These are phyloP conservation scores for Diaporthe longicolla DNA, from an alignment of 2,329 filamentous ascomycete species.

Conservation along the genomic window DNA sequence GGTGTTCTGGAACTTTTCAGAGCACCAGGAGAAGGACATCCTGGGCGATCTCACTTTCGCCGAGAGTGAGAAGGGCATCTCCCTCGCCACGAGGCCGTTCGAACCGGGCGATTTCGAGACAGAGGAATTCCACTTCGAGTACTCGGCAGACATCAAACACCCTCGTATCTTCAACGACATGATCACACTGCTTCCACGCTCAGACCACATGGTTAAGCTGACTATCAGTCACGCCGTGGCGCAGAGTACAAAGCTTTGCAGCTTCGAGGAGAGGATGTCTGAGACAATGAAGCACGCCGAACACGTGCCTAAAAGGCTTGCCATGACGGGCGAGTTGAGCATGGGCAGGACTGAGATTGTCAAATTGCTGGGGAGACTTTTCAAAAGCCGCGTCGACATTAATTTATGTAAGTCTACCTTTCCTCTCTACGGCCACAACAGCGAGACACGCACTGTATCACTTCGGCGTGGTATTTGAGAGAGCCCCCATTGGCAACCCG, in stretches of 20 bases:
- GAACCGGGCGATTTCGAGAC: conserved; percentile 95
- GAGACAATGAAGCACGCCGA: conserved; percentile 94
- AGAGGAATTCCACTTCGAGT: conserved; percentile 98
- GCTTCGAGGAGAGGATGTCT: conserved; percentile 97
- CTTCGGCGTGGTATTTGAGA: not conserved
- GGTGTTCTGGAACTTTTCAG: conserved; percentile 99
- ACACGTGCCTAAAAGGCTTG: conserved; percentile 89
- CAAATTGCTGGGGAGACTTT: conserved; percentile 89
- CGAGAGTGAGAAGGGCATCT: conserved; percentile 72
- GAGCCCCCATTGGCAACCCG: conserved; percentile 41
- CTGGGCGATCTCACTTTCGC: conserved; percentile 95
- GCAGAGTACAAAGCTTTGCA: conserved; percentile 95
- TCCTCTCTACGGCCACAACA: not conserved
- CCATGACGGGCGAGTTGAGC: conserved; percentile 89
- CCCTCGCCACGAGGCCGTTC: conserved; percentile 83
- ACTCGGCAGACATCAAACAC: conserved; percentile 86
- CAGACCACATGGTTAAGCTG: conserved; percentile 98
- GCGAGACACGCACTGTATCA: not conserved
- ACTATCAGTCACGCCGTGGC: conserved; percentile 98
- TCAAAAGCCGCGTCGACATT: conserved; percentile 95
- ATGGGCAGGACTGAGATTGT: conserved; percentile 95
- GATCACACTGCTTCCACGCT: conserved; percentile 92
- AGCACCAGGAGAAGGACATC: conserved; percentile 95
- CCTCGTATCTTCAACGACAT: conserved; percentile 98
- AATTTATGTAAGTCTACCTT: conserved; percentile 83